These are phyloP conservation scores for Volvox africanus DNA, from an alignment of 139 green algal genomes.

Conservation along the genomic window DNA sequence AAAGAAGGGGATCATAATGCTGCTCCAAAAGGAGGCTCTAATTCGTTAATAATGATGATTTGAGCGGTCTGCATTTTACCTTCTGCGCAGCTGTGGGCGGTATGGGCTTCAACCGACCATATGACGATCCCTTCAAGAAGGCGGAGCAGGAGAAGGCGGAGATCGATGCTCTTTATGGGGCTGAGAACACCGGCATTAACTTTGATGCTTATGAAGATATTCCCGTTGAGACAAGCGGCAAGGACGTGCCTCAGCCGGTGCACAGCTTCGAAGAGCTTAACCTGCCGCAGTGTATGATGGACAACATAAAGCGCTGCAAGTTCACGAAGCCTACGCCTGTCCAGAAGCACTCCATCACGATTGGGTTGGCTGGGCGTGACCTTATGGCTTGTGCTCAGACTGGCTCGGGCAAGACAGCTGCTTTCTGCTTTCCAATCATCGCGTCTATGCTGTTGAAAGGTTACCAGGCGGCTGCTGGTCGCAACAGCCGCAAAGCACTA, in stretches of 20 bases:
- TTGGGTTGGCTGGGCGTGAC: slow-evolving; percentile 92
- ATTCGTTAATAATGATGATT: neutral
- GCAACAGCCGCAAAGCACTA: slow-evolving; percentile 85
- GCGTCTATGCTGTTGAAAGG: slow-evolving; percentile 80
- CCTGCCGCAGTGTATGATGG: slow-evolving; percentile 80
- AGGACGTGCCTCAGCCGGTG: slow-evolving; percentile 86
- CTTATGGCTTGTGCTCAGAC: slow-evolving; percentile 96
- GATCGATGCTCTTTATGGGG: slow-evolving; percentile 60
- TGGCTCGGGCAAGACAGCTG: slow-evolving; percentile 98
- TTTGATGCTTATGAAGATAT: slow-evolving; percentile 99
- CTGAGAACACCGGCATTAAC: slow-evolving; percentile 98
- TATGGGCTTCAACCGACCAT: slow-evolving; percentile 45
- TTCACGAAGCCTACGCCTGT: slow-evolving; percentile 99
- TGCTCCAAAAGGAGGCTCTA: neutral
- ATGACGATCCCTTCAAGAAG: slow-evolving; percentile 69
- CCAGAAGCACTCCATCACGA: slow-evolving; percentile 97
- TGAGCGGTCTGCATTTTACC: neutral
- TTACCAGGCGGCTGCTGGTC: slow-evolving; percentile 66
- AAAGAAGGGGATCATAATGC: neutral
- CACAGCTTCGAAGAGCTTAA: slow-evolving; percentile 90
- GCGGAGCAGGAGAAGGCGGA: slow-evolving; percentile 73
- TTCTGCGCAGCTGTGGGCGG: neutral
- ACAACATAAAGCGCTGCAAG: slow-evolving; percentile 96
- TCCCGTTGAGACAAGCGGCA: slow-evolving; percentile 93
- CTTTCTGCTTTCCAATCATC: slow-evolving; percentile 99